These are phyloP conservation scores for Sugiyamaella floridensis DNA, from an alignment of 805 yeast genomes.

Conservation along the genomic window DNA sequence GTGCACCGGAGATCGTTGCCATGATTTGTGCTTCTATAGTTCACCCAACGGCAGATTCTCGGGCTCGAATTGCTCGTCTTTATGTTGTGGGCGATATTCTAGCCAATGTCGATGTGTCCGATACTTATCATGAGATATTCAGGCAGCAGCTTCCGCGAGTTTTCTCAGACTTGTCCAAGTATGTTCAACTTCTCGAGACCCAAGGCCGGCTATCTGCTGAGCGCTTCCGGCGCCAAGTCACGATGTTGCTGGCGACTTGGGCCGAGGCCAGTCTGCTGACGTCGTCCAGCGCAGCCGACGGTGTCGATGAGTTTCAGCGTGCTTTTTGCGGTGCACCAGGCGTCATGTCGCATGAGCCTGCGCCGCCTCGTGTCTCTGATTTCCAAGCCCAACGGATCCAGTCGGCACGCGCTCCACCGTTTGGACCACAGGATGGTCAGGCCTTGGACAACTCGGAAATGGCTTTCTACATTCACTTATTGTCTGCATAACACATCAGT, in stretches of 20 bases:
- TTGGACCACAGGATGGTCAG: neutral
- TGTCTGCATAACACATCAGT: neutral
- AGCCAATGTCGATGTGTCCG: constrained; percentile 13
- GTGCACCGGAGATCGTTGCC: constrained; percentile 23
- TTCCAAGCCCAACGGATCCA: neutral
- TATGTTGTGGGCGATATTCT: constrained; percentile 25
- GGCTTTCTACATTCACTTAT: neutral
- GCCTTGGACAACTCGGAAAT: neutral
- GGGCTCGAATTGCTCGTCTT: constrained; percentile 18
- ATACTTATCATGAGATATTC: constrained; percentile 8
- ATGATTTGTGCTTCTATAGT: constrained; percentile 19
- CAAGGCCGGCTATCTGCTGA: constrained; percentile 12
- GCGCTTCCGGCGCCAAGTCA: constrained; percentile 10
- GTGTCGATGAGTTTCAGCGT: neutral
- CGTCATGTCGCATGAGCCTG: neutral
- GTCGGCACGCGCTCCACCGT: neutral
- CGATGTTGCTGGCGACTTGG: constrained; percentile 2
- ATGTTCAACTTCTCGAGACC: neutral
- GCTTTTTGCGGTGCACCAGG: neutral
- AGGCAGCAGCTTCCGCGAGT: constrained; percentile 9
- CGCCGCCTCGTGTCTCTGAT: too few relatives aligned
- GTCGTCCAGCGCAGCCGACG: neutral
- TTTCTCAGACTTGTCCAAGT: neutral
- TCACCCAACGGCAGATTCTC: constrained; percentile 10
- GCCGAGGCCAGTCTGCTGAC: neutral